Conservation (phyloP, 352 stramenopile genomes). For the Phytopythium helicoides region DNA sequence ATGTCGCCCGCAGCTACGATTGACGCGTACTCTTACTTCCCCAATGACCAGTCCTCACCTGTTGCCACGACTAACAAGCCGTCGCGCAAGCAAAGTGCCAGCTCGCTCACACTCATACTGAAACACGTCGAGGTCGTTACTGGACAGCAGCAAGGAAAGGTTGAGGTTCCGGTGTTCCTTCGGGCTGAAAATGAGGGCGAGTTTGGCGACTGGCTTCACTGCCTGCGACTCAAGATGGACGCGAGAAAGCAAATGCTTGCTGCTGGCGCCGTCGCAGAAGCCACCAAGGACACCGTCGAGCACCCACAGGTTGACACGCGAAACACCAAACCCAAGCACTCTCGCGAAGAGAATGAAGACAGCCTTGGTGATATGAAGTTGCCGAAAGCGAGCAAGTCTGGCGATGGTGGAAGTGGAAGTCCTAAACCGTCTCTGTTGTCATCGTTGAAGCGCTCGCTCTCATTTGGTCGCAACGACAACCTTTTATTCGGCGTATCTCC, state of each 20-base stretch:
- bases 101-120: constrained; percentile 39
- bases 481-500: constrained; percentile 3
- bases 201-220: constrained; percentile 45
- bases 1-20: no score
- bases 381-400: neutral
- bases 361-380: neutral
- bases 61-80: constrained; percentile 1
- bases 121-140: constrained; percentile 44
- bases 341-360: neutral
- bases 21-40: constrained; percentile 1
- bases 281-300: neutral
- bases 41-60: constrained; percentile 8
- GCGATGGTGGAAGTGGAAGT: neutral
- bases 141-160: constrained; percentile 26
- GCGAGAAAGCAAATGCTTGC: constrained; percentile 32
- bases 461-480: neutral
- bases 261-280: neutral
- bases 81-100: constrained; percentile 12
- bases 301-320: neutral
- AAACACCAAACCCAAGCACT: neutral
- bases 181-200: constrained; percentile 45
- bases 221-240: constrained; percentile 51
- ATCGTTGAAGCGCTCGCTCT: constrained; percentile 5
- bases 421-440: neutral
- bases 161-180: constrained; percentile 51